Evolutionary conservation across 306 rosid genomes (phyloP), one percentile per base, ranked within the genome.

Genomic region (Sicyos edulis): DNA sequence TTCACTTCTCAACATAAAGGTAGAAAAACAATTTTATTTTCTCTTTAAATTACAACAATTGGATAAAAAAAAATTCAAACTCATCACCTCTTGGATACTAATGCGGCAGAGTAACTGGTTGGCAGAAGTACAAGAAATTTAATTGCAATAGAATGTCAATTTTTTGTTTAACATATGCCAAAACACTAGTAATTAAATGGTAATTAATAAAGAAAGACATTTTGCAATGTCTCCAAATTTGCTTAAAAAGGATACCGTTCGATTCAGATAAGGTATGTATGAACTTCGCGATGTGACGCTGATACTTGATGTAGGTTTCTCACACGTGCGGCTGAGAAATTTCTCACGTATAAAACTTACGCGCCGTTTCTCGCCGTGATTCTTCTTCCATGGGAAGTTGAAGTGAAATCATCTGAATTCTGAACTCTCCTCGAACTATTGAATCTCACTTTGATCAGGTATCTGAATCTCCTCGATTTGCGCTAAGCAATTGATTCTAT

Each of bases 341-440:
- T 13, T 47, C 54, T 65, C 53, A 44, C 54, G 24, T 63, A 9
- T 37, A 9, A 9, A 6, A 20, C 3, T 16, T 34, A 37, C 70
- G 26, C 17, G 49, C 24, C 44, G 32, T 68, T 49, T 68, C 72
- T 47, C 21, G 72, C 42, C 22, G 70, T n/a, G 26, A 63, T 40
- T 37, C 51, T 26, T 26, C 32, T n/a, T n/a, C 29, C 1, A 10
- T 8, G 37, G 69, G 69, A 40, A 37, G 69, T 37, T 37, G 69
- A 37, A 65, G 42, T n/a, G 51, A 17, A 34, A 44, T 1, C 12
- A 67, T 44, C 72, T 21, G 55, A 65, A 65, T 24, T 26, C 29
- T 26, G 29, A 26, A 26, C 29, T 65, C 71, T 1, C 71, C 54
- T 29, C 71, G 17, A 65, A 65, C 54, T 19, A 5, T 42, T n/a